phyloP scores from a whole-genome alignment of 257 asterid species.

The Echites panduratus region DNA sequence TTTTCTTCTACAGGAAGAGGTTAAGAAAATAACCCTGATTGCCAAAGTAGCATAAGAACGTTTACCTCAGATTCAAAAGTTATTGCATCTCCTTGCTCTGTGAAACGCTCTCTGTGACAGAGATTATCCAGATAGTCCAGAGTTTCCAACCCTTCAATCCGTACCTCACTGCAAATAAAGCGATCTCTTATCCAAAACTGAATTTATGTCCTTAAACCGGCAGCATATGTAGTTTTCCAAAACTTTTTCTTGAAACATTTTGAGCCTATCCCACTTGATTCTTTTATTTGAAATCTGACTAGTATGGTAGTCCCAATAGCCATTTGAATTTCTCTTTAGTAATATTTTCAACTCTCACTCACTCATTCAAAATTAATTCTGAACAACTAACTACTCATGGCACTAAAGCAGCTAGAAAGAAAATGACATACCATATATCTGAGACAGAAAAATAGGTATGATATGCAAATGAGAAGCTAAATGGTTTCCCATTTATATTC shows the following conservation, averaged over 20 bases:
- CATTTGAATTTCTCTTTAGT: background rate
- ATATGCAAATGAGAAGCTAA: conserved; percentile 85
- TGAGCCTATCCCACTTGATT: too few relatives aligned
- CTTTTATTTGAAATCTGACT: too few relatives aligned
- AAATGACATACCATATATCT: conserved; percentile 64
- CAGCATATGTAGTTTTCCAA: background rate
- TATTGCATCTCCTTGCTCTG: conserved; percentile 94
- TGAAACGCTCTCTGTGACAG: conserved; percentile 62
- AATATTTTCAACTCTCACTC: too few relatives aligned
- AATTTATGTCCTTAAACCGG: background rate
- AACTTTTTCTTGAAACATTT: too few relatives aligned
- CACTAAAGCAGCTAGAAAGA: background rate
- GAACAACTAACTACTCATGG: background rate
- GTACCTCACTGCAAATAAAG: conserved; percentile 60
- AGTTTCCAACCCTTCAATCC: conserved; percentile 91
- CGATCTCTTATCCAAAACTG: background rate
- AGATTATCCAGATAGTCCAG: conserved; percentile 91
- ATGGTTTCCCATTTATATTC: conserved; percentile 77
- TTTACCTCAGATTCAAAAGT: conserved; percentile 94
- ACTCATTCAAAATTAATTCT: background rate
- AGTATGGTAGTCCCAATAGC: too few relatives aligned
- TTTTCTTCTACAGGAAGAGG: too few relatives aligned
- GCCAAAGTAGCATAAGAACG: conserved; percentile 2
- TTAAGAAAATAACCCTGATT: background rate
- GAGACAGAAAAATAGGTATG: conserved; percentile 83